Evolutionary conservation across 2,329 filamentous ascomycete species (phyloP).

Genomic region (Cadophora malorum): DNA sequence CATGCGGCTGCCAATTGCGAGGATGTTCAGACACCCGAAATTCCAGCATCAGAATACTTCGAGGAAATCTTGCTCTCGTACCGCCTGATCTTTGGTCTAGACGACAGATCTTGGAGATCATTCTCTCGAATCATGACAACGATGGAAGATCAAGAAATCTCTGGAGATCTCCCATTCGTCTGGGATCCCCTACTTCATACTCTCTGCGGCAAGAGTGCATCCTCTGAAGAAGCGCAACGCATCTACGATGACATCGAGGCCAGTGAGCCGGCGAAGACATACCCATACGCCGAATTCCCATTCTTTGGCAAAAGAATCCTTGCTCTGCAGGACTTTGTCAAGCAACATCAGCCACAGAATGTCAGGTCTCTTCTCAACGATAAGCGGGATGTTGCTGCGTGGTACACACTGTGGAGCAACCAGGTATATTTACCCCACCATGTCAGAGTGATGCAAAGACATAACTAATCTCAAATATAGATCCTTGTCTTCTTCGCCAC

Average conservation of each 20-base stretch:
- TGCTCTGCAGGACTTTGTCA: slow-evolving; percentile 28
- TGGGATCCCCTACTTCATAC: slow-evolving; percentile 18
- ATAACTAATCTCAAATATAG: background rate
- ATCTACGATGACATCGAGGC: slow-evolving; percentile 31
- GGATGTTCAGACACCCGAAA: background rate
- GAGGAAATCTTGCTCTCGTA: slow-evolving; percentile 24
- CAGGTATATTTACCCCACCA: background rate
- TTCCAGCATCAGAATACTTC: background rate
- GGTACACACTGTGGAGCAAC: slow-evolving; percentile 30
- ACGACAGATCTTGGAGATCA: background rate
- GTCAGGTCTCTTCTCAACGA: slow-evolving; percentile 28
- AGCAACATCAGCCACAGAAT: slow-evolving; percentile 18
- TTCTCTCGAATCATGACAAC: slow-evolving; percentile 19
- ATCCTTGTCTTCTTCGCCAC: slow-evolving; percentile 18
- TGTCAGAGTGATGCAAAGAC: too few relatives aligned
- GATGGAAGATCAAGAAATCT: slow-evolving; percentile 1
- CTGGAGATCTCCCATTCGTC: slow-evolving; percentile 1
- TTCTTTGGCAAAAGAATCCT: slow-evolving; percentile 31
- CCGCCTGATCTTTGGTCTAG: slow-evolving; percentile 37
- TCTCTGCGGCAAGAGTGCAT: slow-evolving; percentile 28
- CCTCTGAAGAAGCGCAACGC: slow-evolving; percentile 16
- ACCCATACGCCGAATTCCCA: slow-evolving; percentile 27
- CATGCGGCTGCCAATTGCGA: background rate
- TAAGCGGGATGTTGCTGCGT: slow-evolving; percentile 21
- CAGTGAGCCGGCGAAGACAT: slow-evolving; percentile 6